Percentiles rank a stretch among this genome's conserved stretches.
phyloP scores from a whole-genome alignment of 1,284 basidiomycete genomes.

The Apiotrichum brassicae region DNA sequence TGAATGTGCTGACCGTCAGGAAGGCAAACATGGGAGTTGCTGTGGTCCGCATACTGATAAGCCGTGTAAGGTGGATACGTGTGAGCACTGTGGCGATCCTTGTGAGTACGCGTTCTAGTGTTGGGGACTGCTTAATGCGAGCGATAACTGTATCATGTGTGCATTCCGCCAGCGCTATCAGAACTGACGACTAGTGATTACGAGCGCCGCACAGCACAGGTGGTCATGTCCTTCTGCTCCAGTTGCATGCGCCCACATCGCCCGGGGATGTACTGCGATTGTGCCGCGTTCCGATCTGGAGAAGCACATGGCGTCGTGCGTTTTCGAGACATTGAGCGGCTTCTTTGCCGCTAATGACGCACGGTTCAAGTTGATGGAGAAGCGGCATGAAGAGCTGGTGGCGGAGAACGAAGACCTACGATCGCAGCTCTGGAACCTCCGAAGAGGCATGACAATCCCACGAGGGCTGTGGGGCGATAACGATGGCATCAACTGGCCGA shows the following conservation, averaged over 20 bases:
- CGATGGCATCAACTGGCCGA: background rate
- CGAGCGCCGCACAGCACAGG: conserved; percentile 14
- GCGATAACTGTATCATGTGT: too few species aligned
- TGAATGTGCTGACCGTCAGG: conserved; percentile 1
- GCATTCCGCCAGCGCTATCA: too few species aligned
- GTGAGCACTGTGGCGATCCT: conserved; percentile 14
- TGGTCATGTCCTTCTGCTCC: conserved; percentile 39
- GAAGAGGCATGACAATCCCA: conserved; percentile 1
- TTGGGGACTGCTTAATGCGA: background rate
- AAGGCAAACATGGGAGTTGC: conserved; percentile 3
- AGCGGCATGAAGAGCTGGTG: conserved; percentile 52
- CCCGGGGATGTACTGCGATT: conserved; percentile 56
- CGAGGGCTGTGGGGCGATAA: background rate
- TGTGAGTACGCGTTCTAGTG: background rate
- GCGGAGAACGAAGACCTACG: conserved; percentile 57
- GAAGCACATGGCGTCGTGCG: conserved; percentile 53
- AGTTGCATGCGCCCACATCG: conserved; percentile 52
- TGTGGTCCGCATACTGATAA: background rate
- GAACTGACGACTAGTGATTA: background rate
- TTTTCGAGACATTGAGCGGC: conserved; percentile 59
- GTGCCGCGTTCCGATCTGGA: conserved; percentile 50
- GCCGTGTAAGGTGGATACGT: conserved; percentile 1
- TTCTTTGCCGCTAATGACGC: conserved; percentile 54
- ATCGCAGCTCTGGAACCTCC: conserved; percentile 52
- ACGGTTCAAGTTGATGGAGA: conserved; percentile 47